Conservation (phyloP, 768 basidiomycete species). For the Neoboletus subvelutipes region DNA sequence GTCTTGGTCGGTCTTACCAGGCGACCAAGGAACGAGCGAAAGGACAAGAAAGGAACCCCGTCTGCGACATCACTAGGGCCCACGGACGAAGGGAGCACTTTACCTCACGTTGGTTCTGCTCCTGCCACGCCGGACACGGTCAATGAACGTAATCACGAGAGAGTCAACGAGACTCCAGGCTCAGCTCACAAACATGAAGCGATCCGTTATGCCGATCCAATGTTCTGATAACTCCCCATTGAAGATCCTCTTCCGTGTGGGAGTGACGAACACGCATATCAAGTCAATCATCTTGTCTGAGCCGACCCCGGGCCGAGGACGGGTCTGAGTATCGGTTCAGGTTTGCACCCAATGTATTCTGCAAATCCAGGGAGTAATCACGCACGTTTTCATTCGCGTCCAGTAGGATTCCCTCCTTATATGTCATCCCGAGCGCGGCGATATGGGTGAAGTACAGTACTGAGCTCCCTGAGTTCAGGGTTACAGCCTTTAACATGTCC, state of each 20-base stretch:
- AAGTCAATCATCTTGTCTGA: constrained; percentile 97
- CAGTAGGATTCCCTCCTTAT: too few species aligned
- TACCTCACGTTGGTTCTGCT: constrained; percentile 10
- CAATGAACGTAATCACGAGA: constrained; percentile 11
- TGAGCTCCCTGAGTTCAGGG: too few species aligned
- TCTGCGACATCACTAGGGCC: constrained; percentile 21
- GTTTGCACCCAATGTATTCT: constrained; percentile 44
- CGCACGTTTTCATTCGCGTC: too few species aligned
- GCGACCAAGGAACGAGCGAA: constrained; percentile 36
- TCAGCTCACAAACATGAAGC: constrained; percentile 27
- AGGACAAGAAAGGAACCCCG: constrained; percentile 30
- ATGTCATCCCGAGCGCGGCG: too few species aligned
- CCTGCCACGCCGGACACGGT: constrained; percentile 5
- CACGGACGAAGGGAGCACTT: constrained; percentile 17
- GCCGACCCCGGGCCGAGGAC: constrained; percentile 92
- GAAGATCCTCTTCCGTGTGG: constrained; percentile 56
- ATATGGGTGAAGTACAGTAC: too few species aligned
- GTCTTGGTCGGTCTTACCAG: constrained; percentile 49
- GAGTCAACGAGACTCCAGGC: constrained; percentile 26
- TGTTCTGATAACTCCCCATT: constrained; percentile 20
- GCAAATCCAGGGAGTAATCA: background rate
- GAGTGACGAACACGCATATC: constrained; percentile 82
- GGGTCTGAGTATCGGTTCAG: constrained; percentile 96
- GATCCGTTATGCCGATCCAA: constrained; percentile 22
- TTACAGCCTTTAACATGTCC: background rate